A percentile compares a stretch with the other conserved stretches of the same genome.
phyloP scores from a whole-genome alignment of 495 filamentous ascomycete species.

The Penicillium roqueforti region DNA sequence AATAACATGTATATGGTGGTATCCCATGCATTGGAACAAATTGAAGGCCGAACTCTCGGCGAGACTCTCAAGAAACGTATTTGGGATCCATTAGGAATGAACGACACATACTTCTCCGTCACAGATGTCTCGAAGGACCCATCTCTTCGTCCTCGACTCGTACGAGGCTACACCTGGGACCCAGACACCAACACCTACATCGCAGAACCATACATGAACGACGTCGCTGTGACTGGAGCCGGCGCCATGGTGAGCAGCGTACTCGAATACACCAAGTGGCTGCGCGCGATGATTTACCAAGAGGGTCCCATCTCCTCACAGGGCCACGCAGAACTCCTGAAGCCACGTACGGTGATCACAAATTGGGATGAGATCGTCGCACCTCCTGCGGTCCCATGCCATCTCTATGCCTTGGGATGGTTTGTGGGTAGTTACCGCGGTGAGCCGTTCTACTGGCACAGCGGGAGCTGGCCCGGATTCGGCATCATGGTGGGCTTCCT shows the following conservation, averaged over 20 bases:
- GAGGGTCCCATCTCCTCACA: conserved; percentile 5
- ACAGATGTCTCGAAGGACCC: conserved; percentile 12
- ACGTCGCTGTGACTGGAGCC: conserved; percentile 36
- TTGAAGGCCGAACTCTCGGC: conserved; percentile 36
- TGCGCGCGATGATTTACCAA: conserved; percentile 29
- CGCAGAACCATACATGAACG: conserved; percentile 4
- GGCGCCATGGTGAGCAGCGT: conserved; percentile 47
- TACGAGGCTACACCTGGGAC: conserved; percentile 9
- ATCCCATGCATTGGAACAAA: conserved; percentile 32
- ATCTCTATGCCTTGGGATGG: conserved; percentile 19
- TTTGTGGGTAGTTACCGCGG: conserved; percentile 12
- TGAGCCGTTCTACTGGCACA: conserved; percentile 11
- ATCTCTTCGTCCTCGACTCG: not conserved
- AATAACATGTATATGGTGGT: conserved; percentile 50
- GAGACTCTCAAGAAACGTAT: conserved; percentile 38
- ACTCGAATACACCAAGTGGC: conserved; percentile 48
- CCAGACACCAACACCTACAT: not conserved
- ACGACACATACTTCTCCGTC: conserved; percentile 40
- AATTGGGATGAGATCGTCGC: not conserved
- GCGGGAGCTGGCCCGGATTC: conserved; percentile 9
- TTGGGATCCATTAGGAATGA: conserved; percentile 48
- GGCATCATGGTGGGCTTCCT: conserved; percentile 9
- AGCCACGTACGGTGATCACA: conserved; percentile 7
- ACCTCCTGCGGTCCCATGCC: not conserved
- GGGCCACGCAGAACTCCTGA: conserved; percentile 1